Evolutionary conservation across 306 rosid genomes (phyloP), one percentile per base, ranked within the genome.

Genomic region (Fagus sylvatica): DNA sequence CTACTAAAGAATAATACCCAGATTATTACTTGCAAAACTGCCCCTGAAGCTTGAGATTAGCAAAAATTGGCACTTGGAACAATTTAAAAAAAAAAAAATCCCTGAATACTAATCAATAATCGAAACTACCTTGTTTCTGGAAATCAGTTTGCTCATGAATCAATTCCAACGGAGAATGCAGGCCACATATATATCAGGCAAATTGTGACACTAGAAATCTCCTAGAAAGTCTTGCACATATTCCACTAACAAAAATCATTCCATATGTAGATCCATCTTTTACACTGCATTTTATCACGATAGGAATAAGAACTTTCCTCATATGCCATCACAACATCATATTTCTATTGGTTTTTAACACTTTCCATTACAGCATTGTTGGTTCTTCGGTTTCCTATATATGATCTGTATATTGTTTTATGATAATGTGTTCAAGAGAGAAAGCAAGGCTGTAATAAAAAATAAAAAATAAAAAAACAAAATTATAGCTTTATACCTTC

Each of bases 401-500:
- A 10, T 46, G 51, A 56, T 56, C 33, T 56, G 1, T 22, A 22
- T 22, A 1, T 7, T 56, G 36, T 5, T 28, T 22, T 22, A 56
- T 22, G 1, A 22, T 56, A 5, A 12, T 8, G 36, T 8, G 34
- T 57, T 22, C 28, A 7, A 60, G 67, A 61, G 68, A 16, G 22
- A 61, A 7, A 28, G n/a, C 30, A 16, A 64, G 39, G 30, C 30
- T 17, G 5, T 16, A 17, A 59, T 30, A 22, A 22, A 22, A 22
- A 22, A 22, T 22, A 22, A 22, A 22, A 22, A 22, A 22, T 22
- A 22, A 22, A 2, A 17, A 7, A 17, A 1, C 36, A 17, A 65
- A 28, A 13, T 71, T 33, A 43, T 43, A 42, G 40, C 60, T 43
- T 71, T 41, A 30, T 19, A 71, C 74, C 74, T 71, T 71, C 55